Base-by-base conservation (phyloP, 1,284 basidiomycete species). In the Somion occarium region DNA sequence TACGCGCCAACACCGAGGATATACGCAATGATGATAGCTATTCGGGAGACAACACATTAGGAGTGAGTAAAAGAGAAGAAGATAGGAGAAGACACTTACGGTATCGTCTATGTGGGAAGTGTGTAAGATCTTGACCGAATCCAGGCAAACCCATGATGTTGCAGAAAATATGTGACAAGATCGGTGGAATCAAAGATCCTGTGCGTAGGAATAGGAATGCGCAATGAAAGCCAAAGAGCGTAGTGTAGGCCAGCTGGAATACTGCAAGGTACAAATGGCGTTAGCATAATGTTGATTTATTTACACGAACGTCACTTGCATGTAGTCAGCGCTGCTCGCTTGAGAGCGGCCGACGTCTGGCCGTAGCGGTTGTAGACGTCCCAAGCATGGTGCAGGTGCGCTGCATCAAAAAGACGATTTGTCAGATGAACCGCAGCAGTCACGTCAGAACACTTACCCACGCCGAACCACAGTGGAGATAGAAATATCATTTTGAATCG, bases 91-190 rank as follows among this genome's bases (percentile, higher is more conserved):
- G 5, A 19, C 24, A 55, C 67, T 55, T 50, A 71, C 69, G 52
- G 39, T 41, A 56, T 43, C 61, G 59, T 25, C 59, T 59, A 11
- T 53, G 51, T 2, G 65, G 64, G 54, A 64, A 66, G 50, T 50
- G 51, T 27, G 47, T 45, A 3, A 77, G 56, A 23, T 75, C 78
- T 26, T 61, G 61, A 1, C 49, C 59, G 20, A 74, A 68, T 15
- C 75, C 73, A 7, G 93, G 93, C n/a, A 95, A 60, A 1, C 95
- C 95, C 92, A 98, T 95, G 43, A 89, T 64, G 64, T 99, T 99
- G 73, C 96, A 98, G 63, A 94, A 93, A 2, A 89, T 72, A 67
- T 99, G 96, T 0, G 91, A 80, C 26, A 78, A 67, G 49, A 93
- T 74, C 0, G 91, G 75, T 0, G 82, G 76, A 22, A 78, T 62